Percentiles rank a stretch among this genome's conserved stretches.
Conservation (phyloP, 768 basidiomycete genomes). For the Rhodotorula sphaerocarpa region DNA sequence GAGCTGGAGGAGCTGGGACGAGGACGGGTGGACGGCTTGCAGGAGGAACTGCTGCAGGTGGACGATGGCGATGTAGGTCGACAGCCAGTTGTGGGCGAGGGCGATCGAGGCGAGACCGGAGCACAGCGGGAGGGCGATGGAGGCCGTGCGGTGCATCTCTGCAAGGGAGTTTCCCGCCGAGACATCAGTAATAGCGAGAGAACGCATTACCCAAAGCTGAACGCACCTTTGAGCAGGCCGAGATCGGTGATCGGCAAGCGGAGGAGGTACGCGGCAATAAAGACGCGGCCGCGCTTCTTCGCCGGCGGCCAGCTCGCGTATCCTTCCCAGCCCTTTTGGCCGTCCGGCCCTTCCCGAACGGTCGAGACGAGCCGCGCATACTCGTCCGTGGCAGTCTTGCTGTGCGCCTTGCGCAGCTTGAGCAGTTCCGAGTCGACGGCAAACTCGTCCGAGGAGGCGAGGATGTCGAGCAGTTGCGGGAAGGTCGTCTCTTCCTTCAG, state of each 20-base stretch:
- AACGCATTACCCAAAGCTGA: not conserved
- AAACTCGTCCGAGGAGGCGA: conserved; percentile 51
- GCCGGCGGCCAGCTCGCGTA: conserved; percentile 42
- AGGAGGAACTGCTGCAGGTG: conserved; percentile 71
- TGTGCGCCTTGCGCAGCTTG: conserved; percentile 52
- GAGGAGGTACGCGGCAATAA: conserved; percentile 78
- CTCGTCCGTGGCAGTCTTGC: conserved; percentile 42
- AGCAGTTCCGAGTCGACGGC: conserved; percentile 43
- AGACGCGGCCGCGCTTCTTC: conserved; percentile 52
- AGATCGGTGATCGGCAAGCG: conserved; percentile 54
- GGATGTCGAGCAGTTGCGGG: conserved; percentile 60
- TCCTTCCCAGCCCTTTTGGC: conserved; percentile 33
- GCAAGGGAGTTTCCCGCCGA: no score
- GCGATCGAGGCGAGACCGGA: conserved; percentile 68
- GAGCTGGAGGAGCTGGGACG: conserved; percentile 59
- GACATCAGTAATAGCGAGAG: no score
- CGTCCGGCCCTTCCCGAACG: conserved; percentile 41
- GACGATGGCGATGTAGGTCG: conserved; percentile 67
- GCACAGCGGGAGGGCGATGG: conserved; percentile 33
- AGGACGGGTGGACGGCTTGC: conserved; percentile 58
- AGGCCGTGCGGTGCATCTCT: conserved; percentile 34
- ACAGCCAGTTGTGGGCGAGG: conserved; percentile 79
- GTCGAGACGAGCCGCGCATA: conserved; percentile 40
- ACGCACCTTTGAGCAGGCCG: conserved; percentile 56
- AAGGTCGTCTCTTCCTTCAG: conserved; percentile 71